phyloP scores from a whole-genome alignment of 2,329 filamentous ascomycete species.

The Microascus cirrosus region DNA sequence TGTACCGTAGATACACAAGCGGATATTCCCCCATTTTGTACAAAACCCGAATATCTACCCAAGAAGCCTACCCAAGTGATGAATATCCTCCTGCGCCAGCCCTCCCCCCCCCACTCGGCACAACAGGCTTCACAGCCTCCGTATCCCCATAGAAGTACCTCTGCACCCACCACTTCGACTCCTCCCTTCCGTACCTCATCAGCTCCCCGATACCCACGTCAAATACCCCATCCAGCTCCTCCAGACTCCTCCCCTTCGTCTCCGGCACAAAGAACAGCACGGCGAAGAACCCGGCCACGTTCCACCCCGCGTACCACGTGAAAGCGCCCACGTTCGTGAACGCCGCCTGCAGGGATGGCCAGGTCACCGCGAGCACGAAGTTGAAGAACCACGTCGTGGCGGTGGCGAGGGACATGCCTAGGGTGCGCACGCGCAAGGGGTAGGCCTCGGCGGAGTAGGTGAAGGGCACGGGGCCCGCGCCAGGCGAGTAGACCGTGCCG shows the following conservation, averaged over 20 bases:
- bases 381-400: constrained; percentile 39
- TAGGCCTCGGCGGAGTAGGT: constrained; percentile 59
- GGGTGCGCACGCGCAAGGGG: constrained; percentile 48
- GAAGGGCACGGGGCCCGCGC: constrained; percentile 53
- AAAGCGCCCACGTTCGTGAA: constrained; percentile 36
- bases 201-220: constrained; percentile 8
- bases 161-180: constrained; percentile 1
- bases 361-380: constrained; percentile 27
- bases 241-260: constrained; percentile 31
- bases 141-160: background rate
- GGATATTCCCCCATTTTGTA: background rate
- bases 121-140: background rate
- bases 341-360: constrained; percentile 28
- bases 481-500: constrained; percentile 41
- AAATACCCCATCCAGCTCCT: constrained; percentile 28
- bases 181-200: background rate
- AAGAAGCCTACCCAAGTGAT: background rate
- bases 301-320: constrained; percentile 37
- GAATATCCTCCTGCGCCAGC: background rate
- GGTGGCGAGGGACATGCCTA: constrained; percentile 49
- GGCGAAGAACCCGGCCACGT: constrained; percentile 30
- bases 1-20: background rate
- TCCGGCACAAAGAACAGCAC: constrained; percentile 29
- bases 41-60: background rate
- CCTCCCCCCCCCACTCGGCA: background rate